These are phyloP conservation scores for Brassica cretica DNA, from an alignment of 345 rosid genomes.

Conservation along the genomic window DNA sequence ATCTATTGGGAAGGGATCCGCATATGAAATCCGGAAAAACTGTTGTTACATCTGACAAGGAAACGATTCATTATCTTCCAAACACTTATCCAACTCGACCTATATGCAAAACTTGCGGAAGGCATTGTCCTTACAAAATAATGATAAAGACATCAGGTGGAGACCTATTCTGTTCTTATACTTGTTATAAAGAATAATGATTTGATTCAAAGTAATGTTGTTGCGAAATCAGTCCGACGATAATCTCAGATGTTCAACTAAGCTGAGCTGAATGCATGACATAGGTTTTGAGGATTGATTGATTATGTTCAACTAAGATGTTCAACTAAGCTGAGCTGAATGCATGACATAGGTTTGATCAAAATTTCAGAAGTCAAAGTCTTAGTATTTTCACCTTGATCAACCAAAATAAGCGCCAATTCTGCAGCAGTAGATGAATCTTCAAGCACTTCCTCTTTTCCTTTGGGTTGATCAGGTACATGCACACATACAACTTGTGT, in stretches of 20 bases:
- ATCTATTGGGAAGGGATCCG: background rate
- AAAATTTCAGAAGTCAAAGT: too few relatives aligned
- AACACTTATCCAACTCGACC: slow-evolving; percentile 1
- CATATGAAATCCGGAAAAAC: background rate
- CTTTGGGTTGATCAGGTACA: too few relatives aligned
- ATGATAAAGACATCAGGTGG: background rate
- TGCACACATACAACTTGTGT: too few relatives aligned
- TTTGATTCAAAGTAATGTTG: background rate
- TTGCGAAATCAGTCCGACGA: background rate
- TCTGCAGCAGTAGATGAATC: too few relatives aligned
- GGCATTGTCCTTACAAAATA: background rate
- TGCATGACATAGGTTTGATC: too few relatives aligned
- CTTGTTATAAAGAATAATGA: background rate
- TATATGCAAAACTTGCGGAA: slow-evolving; percentile 6
- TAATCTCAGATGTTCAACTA: background rate
- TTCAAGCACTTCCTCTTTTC: too few relatives aligned
- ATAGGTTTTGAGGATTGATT: too few relatives aligned
- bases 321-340: too few relatives aligned
- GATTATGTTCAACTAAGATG: too few relatives aligned
- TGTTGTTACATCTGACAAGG: background rate
- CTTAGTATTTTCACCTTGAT: too few relatives aligned
- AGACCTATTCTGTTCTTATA: background rate
- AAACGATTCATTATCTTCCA: background rate
- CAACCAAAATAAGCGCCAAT: too few relatives aligned
- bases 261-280: too few relatives aligned